Evolutionary conservation across 1,139 yeast species (phyloP).

Genomic region (Meyerozyma athensensis): DNA sequence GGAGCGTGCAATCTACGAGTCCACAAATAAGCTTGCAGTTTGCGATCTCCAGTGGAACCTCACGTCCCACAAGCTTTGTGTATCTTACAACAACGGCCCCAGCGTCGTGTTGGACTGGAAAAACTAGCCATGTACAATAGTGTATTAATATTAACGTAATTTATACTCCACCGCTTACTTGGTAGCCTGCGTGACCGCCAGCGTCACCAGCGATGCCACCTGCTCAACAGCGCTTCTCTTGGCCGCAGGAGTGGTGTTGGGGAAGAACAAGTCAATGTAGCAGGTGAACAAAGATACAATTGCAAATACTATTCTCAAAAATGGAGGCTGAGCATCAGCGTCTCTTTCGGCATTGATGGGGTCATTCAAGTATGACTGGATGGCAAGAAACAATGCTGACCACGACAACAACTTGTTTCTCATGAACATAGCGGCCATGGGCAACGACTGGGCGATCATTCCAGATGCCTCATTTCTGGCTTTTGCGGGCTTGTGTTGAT

Average conservation of each 20-base stretch:
- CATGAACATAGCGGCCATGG: conserved; percentile 66
- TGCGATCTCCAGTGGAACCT: conserved; percentile 44
- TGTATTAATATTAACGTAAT: conserved; percentile 4
- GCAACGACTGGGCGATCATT: conserved; percentile 54
- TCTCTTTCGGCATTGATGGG: conserved; percentile 17
- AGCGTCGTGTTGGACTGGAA: conserved; percentile 32
- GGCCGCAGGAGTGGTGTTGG: conserved; percentile 27
- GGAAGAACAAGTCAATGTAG: conserved; percentile 48
- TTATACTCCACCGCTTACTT: background rate
- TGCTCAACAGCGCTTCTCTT: conserved; percentile 15
- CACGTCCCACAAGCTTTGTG: conserved; percentile 28
- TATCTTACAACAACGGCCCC: conserved; percentile 38
- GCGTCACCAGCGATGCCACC: conserved; percentile 1
- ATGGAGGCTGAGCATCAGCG: conserved; percentile 33
- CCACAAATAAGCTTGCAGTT: conserved; percentile 17
- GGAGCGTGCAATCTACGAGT: conserved; percentile 3
- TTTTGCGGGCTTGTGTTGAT: conserved; percentile 46
- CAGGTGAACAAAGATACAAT: conserved; percentile 45
- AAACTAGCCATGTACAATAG: conserved; percentile 3
- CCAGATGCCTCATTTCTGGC: conserved; percentile 43
- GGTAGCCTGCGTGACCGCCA: conserved; percentile 2
- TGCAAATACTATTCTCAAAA: conserved; percentile 44
- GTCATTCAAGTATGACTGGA: conserved; percentile 41
- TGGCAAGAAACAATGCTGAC: conserved; percentile 37
- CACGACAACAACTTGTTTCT: conserved; percentile 53